A percentile compares a stretch with the other conserved stretches of the same genome.
phyloP scores from a whole-genome alignment of 208 protist species.

The Wallacemonas sp. region DNA sequence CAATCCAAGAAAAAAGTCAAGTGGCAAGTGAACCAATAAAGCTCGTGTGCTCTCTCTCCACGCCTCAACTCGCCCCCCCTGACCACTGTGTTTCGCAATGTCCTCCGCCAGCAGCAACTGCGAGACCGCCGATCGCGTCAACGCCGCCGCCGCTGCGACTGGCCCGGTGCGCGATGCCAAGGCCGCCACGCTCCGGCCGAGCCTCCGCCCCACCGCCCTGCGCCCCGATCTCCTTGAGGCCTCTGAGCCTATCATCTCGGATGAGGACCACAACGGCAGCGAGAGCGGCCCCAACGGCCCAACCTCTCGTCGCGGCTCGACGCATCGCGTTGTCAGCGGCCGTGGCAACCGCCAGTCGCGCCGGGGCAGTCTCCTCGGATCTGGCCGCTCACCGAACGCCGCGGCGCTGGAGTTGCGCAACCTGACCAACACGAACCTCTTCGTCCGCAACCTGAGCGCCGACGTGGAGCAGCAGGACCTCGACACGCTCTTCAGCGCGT shows the following conservation, averaged over 20 bases:
- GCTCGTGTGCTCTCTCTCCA: too few species aligned
- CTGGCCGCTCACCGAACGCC: neutral
- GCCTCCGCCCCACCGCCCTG: neutral
- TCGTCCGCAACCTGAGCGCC: constrained; percentile 47
- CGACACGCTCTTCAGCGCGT: constrained; percentile 37
- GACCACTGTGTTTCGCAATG: neutral
- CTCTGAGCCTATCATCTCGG: neutral
- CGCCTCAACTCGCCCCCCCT: neutral
- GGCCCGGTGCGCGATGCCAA: neutral
- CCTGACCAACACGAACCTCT: constrained; percentile 51
- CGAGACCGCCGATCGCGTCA: constrained; percentile 1
- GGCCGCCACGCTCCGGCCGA: neutral
- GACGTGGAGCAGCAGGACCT: constrained; percentile 39
- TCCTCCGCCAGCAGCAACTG: constrained; percentile 14
- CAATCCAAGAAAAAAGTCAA: constrained; percentile 4
- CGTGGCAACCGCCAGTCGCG: neutral
- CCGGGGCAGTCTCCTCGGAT: neutral
- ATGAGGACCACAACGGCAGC: neutral
- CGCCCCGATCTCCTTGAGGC: neutral
- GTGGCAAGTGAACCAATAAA: too few species aligned
- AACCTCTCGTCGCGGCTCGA: neutral
- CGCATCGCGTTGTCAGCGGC: neutral
- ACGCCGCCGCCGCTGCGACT: neutral
- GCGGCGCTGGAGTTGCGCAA: constrained; percentile 7
- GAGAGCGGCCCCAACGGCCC: neutral